A percentile compares a stretch with the other conserved stretches of the same genome.
Conservation (phyloP, 768 basidiomycete species). For the Trametes elegans region DNA sequence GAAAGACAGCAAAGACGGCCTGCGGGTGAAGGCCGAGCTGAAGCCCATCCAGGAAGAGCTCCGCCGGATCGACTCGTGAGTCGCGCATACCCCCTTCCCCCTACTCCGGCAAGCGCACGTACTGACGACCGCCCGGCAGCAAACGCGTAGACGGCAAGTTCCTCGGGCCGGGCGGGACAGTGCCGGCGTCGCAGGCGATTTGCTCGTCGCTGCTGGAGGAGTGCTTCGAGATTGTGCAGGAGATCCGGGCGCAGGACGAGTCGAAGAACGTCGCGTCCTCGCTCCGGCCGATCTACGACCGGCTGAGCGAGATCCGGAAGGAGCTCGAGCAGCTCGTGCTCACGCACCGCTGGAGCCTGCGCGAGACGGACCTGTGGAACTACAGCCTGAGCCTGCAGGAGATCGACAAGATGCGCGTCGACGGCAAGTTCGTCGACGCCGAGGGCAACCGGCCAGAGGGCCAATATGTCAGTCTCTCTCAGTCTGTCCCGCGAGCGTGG, state of each 20-base stretch:
- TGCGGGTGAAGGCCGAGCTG: slow-evolving; percentile 50
- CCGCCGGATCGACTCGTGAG: slow-evolving; percentile 94
- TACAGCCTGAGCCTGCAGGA: slow-evolving; percentile 92
- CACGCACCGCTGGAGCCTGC: slow-evolving; percentile 95
- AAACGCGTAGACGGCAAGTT: slow-evolving; percentile 97
- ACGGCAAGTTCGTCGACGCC: slow-evolving; percentile 94
- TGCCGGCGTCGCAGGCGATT: slow-evolving; percentile 89
- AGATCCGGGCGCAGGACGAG: slow-evolving; percentile 92
- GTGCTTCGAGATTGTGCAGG: slow-evolving; percentile 93
- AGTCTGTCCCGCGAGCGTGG: too few relatives aligned
- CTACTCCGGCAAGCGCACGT: slow-evolving; percentile 22
- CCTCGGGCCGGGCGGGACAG: slow-evolving; percentile 83
- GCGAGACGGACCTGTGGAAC: slow-evolving; percentile 93
- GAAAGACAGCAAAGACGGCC: slow-evolving; percentile 19
- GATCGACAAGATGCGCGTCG: slow-evolving; percentile 95
- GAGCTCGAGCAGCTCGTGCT: slow-evolving; percentile 88
- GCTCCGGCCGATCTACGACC: slow-evolving; percentile 90
- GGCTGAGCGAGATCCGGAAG: slow-evolving; percentile 78
- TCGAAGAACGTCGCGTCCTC: slow-evolving; percentile 82
- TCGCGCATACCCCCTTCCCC: slow-evolving; percentile 31
- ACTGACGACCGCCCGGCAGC: slow-evolving; percentile 35
- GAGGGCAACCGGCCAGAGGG: slow-evolving; percentile 91
- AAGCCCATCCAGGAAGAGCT: slow-evolving; percentile 91
- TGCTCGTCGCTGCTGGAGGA: slow-evolving; percentile 93
- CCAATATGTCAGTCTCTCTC: slow-evolving; percentile 73